Base-by-base conservation (phyloP, 2,329 filamentous ascomycete genomes). In the Xylaria sp. region DNA sequence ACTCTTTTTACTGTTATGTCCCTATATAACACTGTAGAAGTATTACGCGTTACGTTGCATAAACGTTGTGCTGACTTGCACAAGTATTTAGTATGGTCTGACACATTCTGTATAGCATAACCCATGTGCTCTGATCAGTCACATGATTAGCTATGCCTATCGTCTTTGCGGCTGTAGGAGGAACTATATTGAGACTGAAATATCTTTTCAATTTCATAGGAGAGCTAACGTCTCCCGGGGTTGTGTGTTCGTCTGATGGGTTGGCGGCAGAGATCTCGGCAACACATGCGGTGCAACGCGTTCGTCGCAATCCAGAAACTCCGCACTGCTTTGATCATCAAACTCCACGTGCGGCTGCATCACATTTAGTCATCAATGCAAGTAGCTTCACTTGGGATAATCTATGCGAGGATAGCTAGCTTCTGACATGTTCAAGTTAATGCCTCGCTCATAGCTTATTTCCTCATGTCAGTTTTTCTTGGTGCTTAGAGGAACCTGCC, bases 241-340 rank as follows among this genome's bases (percentile, higher is more conserved):
- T 52, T 58, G 59, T 18, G 20, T 67, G 65, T 67, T 67, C 58
- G 60, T 55, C 18, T 64, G 18, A 39, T 28, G 48, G 18, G 48
- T 23, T 52, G 54, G 54, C n/a, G 57, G 46, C 52, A 12, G 64
- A 67, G 23, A 60, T 59, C 55, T 61, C 31, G 39, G 61, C 50
- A 56, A 31, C n/a, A 59, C 41, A 60, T 68, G 62, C 46, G 6
- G 62, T 68, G 65, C 31, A 20, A 68, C 58, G 52, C 51, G 62
- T 52, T 65, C 37, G 50, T 57, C 58, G 61, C 62, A 65, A 48
- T 18, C 37, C 44, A 20, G n/a, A 54, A 54, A 44, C 34, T 12
- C 23, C 23, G 10, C 9, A 18, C 25, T 44, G 9, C 15, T 57
- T 12, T 9, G 18, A 18, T 28, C 10, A 20, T 37, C 28, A 31